Base-by-base conservation (phyloP, 2,329 filamentous ascomycete species). In the Teratosphaeria epicoccoides region DNA sequence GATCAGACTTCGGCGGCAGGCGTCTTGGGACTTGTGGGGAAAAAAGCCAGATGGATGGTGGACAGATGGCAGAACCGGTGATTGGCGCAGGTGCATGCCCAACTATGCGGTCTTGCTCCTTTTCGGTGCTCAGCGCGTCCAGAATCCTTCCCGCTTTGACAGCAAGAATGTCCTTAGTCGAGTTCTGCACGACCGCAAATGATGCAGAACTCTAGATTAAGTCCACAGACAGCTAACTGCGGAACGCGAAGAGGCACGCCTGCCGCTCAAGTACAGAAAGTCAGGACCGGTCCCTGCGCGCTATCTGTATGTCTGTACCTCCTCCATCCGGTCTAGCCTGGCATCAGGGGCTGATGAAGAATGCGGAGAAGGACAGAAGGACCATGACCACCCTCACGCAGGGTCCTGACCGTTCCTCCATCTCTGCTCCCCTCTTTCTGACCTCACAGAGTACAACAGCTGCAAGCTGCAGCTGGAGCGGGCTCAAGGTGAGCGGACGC, bases 301-400 rank as follows among this genome's bases (percentile, higher is more conserved):
- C 44, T 25, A 22, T 24, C 22, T 46, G 25, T 24, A 46, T 9
- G 20, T 46, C 44, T 23, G 12, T 26, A 20, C n/a, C 43, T 26
- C 24, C 43, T 46, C 43, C 44, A 46, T 46, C 25, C 20, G 37
- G 52, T 23, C 49, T 54, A 54, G 52, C 53, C 53, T 20, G 47
- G 53, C 37, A 46, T 49, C 46, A 52, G 53, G 52, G 50, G 47
- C 40, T 48, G 43, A 43, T 50, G 44, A 29, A 55, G 46, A 53
- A 55, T 55, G 53, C 53, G 53, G 53, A 55, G 53, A 55, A 55
- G 26, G 14, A 23, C 28, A 40, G 3, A 43, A 44, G 20, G 28
- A 37, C 4, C 50, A 49, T 9, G 29, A 37, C 23, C 23, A 46
- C 44, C 12, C 14, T 46, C 44, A 24, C 44, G 23, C 25, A 24